Evolutionary conservation across 805 yeast species (phyloP).

Genomic region (Schizosaccharomyces lindneri): DNA sequence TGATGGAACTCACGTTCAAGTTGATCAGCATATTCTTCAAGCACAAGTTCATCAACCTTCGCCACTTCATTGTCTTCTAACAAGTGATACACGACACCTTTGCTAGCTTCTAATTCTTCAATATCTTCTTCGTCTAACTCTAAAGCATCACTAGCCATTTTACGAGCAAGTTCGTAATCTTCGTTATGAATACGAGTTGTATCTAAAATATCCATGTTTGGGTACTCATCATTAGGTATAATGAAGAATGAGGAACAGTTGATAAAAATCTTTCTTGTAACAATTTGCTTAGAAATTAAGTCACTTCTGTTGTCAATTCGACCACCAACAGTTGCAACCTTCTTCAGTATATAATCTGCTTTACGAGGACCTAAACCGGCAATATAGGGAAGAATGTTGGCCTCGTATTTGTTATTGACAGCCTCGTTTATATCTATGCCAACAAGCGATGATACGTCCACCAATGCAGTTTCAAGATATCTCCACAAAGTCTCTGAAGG

Average conservation of each 20-base stretch:
- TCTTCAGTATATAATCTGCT: conserved; percentile 63
- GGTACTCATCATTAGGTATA: conserved; percentile 34
- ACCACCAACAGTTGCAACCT: conserved; percentile 47
- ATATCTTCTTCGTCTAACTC: conserved; percentile 88
- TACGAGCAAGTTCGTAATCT: conserved; percentile 83
- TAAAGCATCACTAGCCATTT: conserved; percentile 94
- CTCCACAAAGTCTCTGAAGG: conserved; percentile 35
- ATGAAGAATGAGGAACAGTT: conserved; percentile 79
- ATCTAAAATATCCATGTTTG: conserved; percentile 44
- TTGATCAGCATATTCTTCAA: conserved; percentile 82
- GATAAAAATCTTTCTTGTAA: conserved; percentile 60
- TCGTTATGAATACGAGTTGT: conserved; percentile 95
- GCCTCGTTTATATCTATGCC: conserved; percentile 90
- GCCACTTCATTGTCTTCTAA: conserved; percentile 35
- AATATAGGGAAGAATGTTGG: conserved; percentile 48
- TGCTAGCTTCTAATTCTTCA: conserved; percentile 53
- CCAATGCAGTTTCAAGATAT: conserved; percentile 58
- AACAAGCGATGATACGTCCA: conserved; percentile 70
- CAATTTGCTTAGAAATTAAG: conserved; percentile 52
- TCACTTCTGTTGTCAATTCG: conserved; percentile 46
- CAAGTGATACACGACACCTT: conserved; percentile 55
- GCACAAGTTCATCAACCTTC: conserved; percentile 60
- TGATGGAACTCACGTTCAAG: conserved; percentile 35
- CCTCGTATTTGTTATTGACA: conserved; percentile 45
- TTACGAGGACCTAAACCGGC: conserved; percentile 92